Conservation (phyloP, 2,329 filamentous ascomycete species). For the Stenocarpella maydis region DNA sequence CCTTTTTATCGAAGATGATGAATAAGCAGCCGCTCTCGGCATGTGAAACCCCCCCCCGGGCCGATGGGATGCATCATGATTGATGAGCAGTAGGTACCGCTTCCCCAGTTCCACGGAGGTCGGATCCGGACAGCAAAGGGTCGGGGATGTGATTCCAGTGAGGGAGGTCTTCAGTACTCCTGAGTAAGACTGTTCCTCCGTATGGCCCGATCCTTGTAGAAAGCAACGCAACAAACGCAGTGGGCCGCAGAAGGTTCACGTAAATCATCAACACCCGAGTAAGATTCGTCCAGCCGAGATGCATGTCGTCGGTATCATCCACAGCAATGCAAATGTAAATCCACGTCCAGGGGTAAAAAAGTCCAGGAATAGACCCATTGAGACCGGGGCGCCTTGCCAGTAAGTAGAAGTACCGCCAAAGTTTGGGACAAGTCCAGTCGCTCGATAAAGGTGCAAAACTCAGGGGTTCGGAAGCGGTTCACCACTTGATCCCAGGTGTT, state of each 20-base stretch:
- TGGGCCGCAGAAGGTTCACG: constrained; percentile 14
- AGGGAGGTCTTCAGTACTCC: background rate
- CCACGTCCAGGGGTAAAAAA: constrained; percentile 31
- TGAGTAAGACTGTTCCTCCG: constrained; percentile 43
- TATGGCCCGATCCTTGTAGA: constrained; percentile 40
- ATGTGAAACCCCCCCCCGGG: constrained; percentile 40
- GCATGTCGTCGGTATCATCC: constrained; percentile 27
- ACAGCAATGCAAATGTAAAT: constrained; percentile 28
- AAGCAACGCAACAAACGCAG: constrained; percentile 25
- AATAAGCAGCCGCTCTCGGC: constrained; percentile 41
- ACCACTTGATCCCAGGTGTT: constrained; percentile 9
- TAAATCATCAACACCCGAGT: constrained; percentile 27
- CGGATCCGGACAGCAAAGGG: constrained; percentile 52
- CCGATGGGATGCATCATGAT: background rate
- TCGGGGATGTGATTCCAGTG: constrained; percentile 36
- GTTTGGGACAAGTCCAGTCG: constrained; percentile 25
- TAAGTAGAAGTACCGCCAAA: constrained; percentile 11
- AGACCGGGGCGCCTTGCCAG: constrained; percentile 32
- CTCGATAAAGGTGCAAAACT: constrained; percentile 24
- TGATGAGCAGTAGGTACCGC: constrained; percentile 3
- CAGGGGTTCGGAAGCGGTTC: constrained; percentile 14
- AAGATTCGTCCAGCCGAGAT: constrained; percentile 7
- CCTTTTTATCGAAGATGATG: constrained; percentile 44
- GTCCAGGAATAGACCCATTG: constrained; percentile 15
- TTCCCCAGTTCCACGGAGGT: constrained; percentile 37